Conservation (phyloP, 306 rosid species). For the Gastrolobium villosum region DNA sequence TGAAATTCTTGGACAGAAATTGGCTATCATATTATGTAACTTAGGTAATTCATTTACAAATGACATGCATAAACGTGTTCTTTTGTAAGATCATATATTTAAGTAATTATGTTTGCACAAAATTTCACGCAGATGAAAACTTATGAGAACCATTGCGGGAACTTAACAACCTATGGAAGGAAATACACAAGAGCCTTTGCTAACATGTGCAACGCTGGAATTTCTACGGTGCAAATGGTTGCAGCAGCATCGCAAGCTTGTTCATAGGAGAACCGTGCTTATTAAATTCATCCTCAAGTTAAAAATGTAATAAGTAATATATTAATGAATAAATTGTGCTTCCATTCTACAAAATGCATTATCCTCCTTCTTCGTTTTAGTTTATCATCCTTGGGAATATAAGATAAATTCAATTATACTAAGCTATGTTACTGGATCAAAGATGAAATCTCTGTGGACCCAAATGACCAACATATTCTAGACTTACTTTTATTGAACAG, state of each 20-base stretch:
- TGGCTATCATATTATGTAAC: too few species aligned
- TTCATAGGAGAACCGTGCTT: neutral
- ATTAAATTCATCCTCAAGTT: constrained; percentile 3
- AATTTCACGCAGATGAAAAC: constrained; percentile 44
- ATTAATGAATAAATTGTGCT: neutral
- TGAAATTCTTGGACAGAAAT: neutral
- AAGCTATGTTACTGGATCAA: neutral
- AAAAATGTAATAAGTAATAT: neutral
- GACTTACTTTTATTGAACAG: too few species aligned
- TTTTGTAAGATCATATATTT: neutral
- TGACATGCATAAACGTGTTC: too few species aligned
- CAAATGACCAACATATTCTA: neutral
- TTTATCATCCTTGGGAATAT: neutral
- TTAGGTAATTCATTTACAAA: too few species aligned
- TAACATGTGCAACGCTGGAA: constrained; percentile 54
- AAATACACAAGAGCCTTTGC: constrained; percentile 50
- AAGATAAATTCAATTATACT: neutral
- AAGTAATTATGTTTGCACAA: neutral
- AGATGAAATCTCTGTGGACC: neutral
- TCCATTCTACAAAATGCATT: neutral
- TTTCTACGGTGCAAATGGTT: constrained; percentile 37
- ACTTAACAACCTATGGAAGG: constrained; percentile 47
- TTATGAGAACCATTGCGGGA: constrained; percentile 46
- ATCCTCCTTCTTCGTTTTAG: neutral
- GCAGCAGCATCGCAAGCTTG: constrained; percentile 57